These are phyloP conservation scores for Sphaerulina musiva DNA, from an alignment of 2,329 filamentous ascomycete species.

Conservation along the genomic window DNA sequence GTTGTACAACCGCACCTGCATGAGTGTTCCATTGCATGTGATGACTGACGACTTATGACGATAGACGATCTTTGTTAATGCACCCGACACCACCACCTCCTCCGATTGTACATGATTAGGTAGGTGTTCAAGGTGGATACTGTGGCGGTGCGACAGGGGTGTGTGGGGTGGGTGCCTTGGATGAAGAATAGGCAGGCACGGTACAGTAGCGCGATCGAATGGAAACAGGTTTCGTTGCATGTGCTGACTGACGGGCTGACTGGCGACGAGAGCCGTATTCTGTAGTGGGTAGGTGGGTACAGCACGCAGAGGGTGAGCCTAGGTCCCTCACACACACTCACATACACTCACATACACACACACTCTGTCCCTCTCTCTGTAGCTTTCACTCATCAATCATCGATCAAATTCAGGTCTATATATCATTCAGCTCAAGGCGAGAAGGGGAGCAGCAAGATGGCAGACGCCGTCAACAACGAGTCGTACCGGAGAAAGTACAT, in stretches of 20 bases:
- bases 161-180: too few species aligned
- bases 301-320: conserved; percentile 2
- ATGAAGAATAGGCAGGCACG: neutral
- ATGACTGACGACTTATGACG: too few species aligned
- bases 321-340: neutral
- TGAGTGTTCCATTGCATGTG: too few species aligned
- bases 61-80: too few species aligned
- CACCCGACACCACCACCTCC: too few species aligned
- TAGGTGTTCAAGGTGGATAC: too few species aligned
- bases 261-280: conserved; percentile 5
- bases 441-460: conserved; percentile 5
- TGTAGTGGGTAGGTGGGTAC: conserved; percentile 1
- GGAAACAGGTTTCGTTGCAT: conserved; percentile 20
- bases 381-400: neutral
- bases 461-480: conserved; percentile 19
- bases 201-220: conserved; percentile 11
- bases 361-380: neutral
- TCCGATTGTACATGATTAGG: too few species aligned
- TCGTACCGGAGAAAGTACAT: conserved; percentile 23
- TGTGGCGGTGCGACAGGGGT: conserved; percentile 11
- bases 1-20: too few species aligned
- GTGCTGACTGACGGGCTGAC: conserved; percentile 1
- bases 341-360: too few species aligned
- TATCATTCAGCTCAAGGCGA: conserved; percentile 3
- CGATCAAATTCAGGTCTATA: too few species aligned